Conservation (phyloP, 441 rosid species). For the Melastoma candidum region DNA sequence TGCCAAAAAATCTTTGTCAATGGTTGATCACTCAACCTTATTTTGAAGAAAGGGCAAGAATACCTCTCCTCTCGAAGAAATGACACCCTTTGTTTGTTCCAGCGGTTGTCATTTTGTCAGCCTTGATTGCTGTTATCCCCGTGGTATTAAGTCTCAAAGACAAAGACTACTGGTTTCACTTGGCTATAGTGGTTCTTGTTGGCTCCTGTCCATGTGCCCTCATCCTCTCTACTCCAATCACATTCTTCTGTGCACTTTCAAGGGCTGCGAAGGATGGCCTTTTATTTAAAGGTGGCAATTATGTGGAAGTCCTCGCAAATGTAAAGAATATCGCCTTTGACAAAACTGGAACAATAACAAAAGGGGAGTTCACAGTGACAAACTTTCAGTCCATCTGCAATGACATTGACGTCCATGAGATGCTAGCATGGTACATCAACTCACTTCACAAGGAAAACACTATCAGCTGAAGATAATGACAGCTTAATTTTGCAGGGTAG, state of each 20-base stretch:
- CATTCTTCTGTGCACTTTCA: constrained; percentile 82
- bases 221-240: constrained; percentile 84
- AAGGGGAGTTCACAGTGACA: constrained; percentile 66
- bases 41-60: too few species aligned
- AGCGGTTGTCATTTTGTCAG: constrained; percentile 49
- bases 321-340: constrained; percentile 66
- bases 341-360: constrained; percentile 88
- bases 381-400: constrained; percentile 38
- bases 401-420: constrained; percentile 27
- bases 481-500: constrained; percentile 38
- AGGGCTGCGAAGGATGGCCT: constrained; percentile 77
- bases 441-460: not conserved
- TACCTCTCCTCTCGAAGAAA: too few species aligned
- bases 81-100: constrained; percentile 13
- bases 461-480: too few species aligned
- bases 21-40: too few species aligned
- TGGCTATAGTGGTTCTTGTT: constrained; percentile 76
- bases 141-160: constrained; percentile 29
- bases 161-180: constrained; percentile 45
- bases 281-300: constrained; percentile 70
- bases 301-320: constrained; percentile 65
- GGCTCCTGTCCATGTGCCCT: constrained; percentile 94
- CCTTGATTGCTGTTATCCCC: constrained; percentile 45
- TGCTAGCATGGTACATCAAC: constrained; percentile 52
- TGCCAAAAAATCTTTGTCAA: too few species aligned